Evolutionary conservation across 2,329 filamentous ascomycete genomes (phyloP), one percentile per base, ranked within the genome.

Genomic region (Verticillium albo-atrum): DNA sequence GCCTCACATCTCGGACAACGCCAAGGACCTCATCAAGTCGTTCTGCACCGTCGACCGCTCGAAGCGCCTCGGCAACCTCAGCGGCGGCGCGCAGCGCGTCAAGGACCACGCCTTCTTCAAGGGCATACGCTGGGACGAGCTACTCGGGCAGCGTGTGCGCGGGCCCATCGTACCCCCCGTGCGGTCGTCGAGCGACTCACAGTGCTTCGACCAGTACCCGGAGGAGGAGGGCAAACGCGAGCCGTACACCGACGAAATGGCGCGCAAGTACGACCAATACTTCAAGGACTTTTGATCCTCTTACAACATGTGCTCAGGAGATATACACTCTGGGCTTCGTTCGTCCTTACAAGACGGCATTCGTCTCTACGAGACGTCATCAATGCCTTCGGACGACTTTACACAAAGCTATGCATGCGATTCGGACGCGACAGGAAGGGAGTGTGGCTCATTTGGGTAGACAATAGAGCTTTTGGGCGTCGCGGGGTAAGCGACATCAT

Each of bases 181-280:
- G 30, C 80, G 87, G 26, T 89, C 85, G 55, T 82, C 87, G 0
- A 89, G 89, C 32, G 91, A 94, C 68, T 88, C 90, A 20, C 83
- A 90, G 68, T 94, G 91, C 71, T 95, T 94, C 68, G 91, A 94
- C 68, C 81, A 88, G 50, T 95, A 94, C 67, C 89, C 90, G n/a
- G 89, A 91, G 61, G 89, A 92, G 68, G 86, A 89, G 60, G 84
- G 80, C 58, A 81, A 81, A 54, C 78, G 83, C 59, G 87, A 89
- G 42, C 75, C 79, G 59, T 93, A 92, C 68, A 89, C 87, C 3
- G 81, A 85, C 50, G 89, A 91, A 52, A 79, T 92, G 80, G 79
- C 80, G 34, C 77, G 79, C 52, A 86, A 86, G 74, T 92, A 90
- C 72, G 90, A 93, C 58, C 76, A 80, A 56, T 85, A 81, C 67